Evolutionary conservation across 495 filamentous ascomycete genomes (phyloP).

Genomic region (Penicillium samsonianum): DNA sequence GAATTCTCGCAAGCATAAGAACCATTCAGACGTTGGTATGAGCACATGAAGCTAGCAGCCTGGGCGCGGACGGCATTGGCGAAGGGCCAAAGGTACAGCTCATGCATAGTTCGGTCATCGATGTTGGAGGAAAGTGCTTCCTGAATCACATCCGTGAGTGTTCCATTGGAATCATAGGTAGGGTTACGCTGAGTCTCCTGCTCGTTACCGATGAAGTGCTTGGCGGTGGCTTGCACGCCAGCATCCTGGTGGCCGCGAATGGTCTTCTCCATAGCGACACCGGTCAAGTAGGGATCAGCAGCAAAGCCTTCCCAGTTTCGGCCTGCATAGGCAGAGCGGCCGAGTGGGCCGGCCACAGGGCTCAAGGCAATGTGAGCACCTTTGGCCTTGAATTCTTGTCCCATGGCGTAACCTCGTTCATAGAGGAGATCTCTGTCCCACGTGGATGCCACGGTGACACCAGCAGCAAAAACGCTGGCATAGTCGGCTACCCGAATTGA

Average conservation of each 20-base stretch:
- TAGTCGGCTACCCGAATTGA: constrained; percentile 51
- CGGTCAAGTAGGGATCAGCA: constrained; percentile 63
- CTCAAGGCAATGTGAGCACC: constrained; percentile 57
- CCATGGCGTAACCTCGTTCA: constrained; percentile 64
- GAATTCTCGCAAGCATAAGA: constrained; percentile 66
- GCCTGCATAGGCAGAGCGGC: constrained; percentile 50
- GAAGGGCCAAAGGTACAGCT: constrained; percentile 81
- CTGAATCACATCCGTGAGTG: constrained; percentile 76
- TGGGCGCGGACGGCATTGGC: constrained; percentile 63
- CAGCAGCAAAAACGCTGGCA: constrained; percentile 56
- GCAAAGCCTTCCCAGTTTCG: constrained; percentile 78
- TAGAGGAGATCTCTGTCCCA: constrained; percentile 67
- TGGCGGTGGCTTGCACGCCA: constrained; percentile 60
- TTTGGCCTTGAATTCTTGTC: constrained; percentile 51
- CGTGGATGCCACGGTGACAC: constrained; percentile 64
- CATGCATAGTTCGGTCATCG: constrained; percentile 76
- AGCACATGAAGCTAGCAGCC: constrained; percentile 66
- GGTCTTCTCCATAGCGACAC: constrained; percentile 55
- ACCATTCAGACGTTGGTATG: constrained; percentile 67
- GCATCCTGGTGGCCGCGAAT: constrained; percentile 57
- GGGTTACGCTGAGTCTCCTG: constrained; percentile 47
- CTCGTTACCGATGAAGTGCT: constrained; percentile 63
- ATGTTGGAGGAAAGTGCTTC: constrained; percentile 52
- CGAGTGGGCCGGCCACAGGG: constrained; percentile 55
- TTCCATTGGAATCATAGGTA: constrained; percentile 54